Evolutionary conservation across 2,329 filamentous ascomycete species (phyloP), one percentile per base, ranked within the genome.

Genomic region (Corinectria fuckeliana): DNA sequence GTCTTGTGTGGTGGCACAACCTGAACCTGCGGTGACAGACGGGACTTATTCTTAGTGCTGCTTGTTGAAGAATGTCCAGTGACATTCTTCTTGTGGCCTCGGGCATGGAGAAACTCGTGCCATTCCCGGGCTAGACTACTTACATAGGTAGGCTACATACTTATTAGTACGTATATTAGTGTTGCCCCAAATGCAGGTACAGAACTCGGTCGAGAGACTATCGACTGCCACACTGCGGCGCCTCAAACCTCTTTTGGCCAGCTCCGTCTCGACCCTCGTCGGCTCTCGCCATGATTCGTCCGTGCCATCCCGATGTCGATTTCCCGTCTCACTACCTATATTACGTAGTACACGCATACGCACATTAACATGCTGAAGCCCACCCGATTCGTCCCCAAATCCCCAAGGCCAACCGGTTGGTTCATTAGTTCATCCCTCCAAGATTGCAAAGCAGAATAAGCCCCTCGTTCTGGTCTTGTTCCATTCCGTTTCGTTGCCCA

Each of bases 181-280:
- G n/a, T n/a, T n/a, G n/a, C n/a, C n/a, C n/a, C 49, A 26, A 53
- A 58, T 58, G 56, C 56, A 58, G 56, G 56, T 58, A 58, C 56
- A 48, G 28, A 47, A 42, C 18, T 32, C 50, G 36, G 36, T 28
- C 25, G 50, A 38, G 25, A 23, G 50, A 36, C 44, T 54, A 47
- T 58, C 56, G 28, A 55, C 56, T 39, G 50, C 56, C 50, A 54
- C 50, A 49, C 16, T 18, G 34, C 42, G 42, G 49, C 49, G 26
- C 32, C 38, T 26, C 48, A 32, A 26, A 20, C 56, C 45, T 16
- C 8, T 53, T 58, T 58, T n/a, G 50, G 48, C 45, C 28, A 30
- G 30, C 41, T 20, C 26, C 25, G 30, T 39, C 32, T 36, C 34
- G 21, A 26, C 42, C n/a, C 28, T 50, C 18, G 4, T 38, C 42